Conservation (phyloP, 495 filamentous ascomycete genomes). For the Penicillium tannophilum region DNA sequence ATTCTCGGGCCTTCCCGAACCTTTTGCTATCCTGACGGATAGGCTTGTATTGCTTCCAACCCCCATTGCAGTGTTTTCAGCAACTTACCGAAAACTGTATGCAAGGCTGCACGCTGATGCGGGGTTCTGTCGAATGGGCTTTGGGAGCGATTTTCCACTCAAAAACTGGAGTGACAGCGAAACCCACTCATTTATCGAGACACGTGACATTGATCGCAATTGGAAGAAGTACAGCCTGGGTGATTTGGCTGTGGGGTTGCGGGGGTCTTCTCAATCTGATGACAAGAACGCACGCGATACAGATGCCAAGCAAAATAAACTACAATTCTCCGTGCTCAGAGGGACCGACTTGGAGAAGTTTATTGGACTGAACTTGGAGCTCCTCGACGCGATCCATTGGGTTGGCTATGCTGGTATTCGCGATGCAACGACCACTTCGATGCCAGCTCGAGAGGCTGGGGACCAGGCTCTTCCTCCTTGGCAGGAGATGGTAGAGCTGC, state of each 20-base stretch:
- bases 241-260: constrained; percentile 29
- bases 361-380: background rate
- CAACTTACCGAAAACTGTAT: constrained; percentile 26
- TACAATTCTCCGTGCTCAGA: constrained; percentile 1
- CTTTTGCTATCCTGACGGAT: background rate
- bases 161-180: constrained; percentile 27
- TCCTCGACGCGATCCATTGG: constrained; percentile 21
- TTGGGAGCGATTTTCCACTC: constrained; percentile 22
- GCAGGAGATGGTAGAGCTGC: constrained; percentile 30
- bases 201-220: constrained; percentile 26
- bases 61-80: constrained; percentile 18
- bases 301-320: background rate
- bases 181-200: constrained; percentile 21
- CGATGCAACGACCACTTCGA: constrained; percentile 28
- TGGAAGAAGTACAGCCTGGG: constrained; percentile 23
- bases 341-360: constrained; percentile 4
- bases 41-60: constrained; percentile 28
- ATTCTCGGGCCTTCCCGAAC: background rate
- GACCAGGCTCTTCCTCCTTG: constrained; percentile 25
- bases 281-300: background rate
- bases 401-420: constrained; percentile 32
- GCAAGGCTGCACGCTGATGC: constrained; percentile 21
- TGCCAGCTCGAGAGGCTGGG: constrained; percentile 17
- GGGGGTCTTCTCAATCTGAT: background rate
- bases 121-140: constrained; percentile 28